Evolutionary conservation across 108 stramenopile species (phyloP), one percentile per base, ranked within the genome.

Genomic region (Conticribra guillardii): DNA sequence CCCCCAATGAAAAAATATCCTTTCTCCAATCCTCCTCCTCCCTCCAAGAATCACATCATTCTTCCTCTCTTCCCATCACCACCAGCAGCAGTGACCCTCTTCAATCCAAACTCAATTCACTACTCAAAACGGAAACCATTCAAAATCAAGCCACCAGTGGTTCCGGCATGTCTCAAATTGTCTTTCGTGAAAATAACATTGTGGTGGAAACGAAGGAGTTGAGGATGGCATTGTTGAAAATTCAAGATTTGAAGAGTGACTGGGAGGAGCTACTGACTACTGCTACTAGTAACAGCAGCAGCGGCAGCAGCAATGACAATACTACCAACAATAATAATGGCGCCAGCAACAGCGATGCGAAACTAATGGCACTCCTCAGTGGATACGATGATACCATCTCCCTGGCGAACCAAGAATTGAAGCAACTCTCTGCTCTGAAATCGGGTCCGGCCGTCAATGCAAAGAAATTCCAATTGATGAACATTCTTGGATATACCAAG

Each of bases 361-460:
- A 75, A 15, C 89, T 93, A 60, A 63, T 91, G 75, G 80, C 78
- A 0, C 57, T 84, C 18, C 73, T 91, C 34, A 91, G 77, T 16
- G 79, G 82, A 31, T 86, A 87, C 71, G 92, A 93, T 57, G 92
- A 93, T 73, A 85, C 87, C 9, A 54, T 88, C 18, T 76, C 79
- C 24, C 53, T 89, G 7, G 69, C 77, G 8, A 76, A 80, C 45
- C 47, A 67, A 1, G 80, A 81, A 14, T 70, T 85, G n/a, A 68
- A 74, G 24, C 75, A 74, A 31, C 72, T 85, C 18, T 78, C 76
- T 16, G 56, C 63, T n/a, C 47, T 87, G 28, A 73, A 84, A n/a
- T 55, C 79, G 0, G 89, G 92, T 21, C 89, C 88, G 15, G 85
- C 88, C 0, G 87, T 91, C 18, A 85, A 86, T 37, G 85, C 86